Conservation (phyloP, 495 filamentous ascomycete species). For the Hypoxylon rickii region DNA sequence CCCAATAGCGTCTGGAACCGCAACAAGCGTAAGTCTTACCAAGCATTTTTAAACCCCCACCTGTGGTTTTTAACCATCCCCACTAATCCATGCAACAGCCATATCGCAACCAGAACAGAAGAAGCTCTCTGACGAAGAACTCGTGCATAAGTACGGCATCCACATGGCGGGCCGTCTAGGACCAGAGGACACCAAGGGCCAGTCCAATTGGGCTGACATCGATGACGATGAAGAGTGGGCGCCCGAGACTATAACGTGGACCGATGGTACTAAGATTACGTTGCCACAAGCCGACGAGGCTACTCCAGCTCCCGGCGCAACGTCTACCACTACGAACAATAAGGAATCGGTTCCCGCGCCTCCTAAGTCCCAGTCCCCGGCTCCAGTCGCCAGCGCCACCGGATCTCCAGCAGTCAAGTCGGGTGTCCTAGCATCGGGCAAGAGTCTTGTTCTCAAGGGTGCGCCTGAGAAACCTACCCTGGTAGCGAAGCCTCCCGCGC, state of each 20-base stretch:
- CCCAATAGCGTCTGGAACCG: slow-evolving; percentile 93
- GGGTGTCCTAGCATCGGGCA: slow-evolving; percentile 48
- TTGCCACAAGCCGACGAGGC: slow-evolving; percentile 66
- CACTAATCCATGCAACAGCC: slow-evolving; percentile 53
- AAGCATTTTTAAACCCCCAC: not conserved
- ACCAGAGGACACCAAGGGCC: slow-evolving; percentile 75
- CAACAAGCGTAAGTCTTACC: slow-evolving; percentile 77
- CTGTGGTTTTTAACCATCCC: not conserved
- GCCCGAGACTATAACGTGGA: slow-evolving; percentile 95
- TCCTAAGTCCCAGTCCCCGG: slow-evolving; percentile 47
- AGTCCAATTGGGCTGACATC: slow-evolving; percentile 96
- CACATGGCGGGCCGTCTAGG: slow-evolving; percentile 92
- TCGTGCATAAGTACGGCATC: slow-evolving; percentile 88
- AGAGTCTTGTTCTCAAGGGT: slow-evolving; percentile 66
- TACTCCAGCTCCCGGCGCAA: slow-evolving; percentile 44
- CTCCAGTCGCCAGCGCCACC: slow-evolving; percentile 38
- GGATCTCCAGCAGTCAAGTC: slow-evolving; percentile 48
- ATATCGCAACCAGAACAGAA: slow-evolving; percentile 80
- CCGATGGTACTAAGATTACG: slow-evolving; percentile 91
- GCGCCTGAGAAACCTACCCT: slow-evolving; percentile 74
- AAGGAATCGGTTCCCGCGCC: slow-evolving; percentile 23
- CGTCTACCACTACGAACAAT: slow-evolving; percentile 35
- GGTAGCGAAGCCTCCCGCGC: slow-evolving; percentile 75
- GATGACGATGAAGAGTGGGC: slow-evolving; percentile 99
- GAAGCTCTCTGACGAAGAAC: slow-evolving; percentile 94